phyloP scores from a whole-genome alignment of 257 asterid genomes.

The Solanum dulcamara region DNA sequence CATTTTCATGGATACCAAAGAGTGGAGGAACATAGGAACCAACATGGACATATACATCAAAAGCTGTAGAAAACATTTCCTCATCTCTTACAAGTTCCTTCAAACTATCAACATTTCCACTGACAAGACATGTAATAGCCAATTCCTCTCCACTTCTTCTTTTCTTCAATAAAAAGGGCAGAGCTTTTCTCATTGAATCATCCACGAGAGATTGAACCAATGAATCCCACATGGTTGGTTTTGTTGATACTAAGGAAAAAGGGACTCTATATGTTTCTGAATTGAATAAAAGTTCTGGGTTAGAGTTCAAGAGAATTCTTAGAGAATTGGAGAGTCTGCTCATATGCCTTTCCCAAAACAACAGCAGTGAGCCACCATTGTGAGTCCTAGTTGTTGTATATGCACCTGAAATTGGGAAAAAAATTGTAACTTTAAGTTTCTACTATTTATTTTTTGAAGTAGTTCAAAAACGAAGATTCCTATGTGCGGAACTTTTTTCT shows the following conservation, averaged over 20 bases:
- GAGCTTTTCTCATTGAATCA: conserved; percentile 51
- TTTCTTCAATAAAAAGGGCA: conserved; percentile 39
- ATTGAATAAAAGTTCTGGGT: conserved; percentile 40
- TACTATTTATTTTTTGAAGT: neutral
- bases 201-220: conserved; percentile 39
- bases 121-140: conserved; percentile 59
- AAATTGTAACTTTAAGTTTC: neutral
- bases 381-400: conserved; percentile 94
- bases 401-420: conserved; percentile 48
- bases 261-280: conserved; percentile 1
- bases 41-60: conserved; percentile 70
- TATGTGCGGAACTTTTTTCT: neutral
- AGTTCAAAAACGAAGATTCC: neutral
- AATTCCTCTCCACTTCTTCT: conserved; percentile 49
- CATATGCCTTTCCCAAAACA: conserved; percentile 81
- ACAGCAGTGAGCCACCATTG: conserved; percentile 44
- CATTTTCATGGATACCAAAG: conserved; percentile 47
- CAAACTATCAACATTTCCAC: conserved; percentile 45
- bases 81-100: conserved; percentile 20
- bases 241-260: conserved; percentile 11
- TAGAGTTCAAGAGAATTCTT: conserved; percentile 29
- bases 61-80: conserved; percentile 22
- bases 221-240: conserved; percentile 37
- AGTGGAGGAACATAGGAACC: conserved; percentile 51
- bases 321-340: conserved; percentile 60